Base-by-base conservation (phyloP, 805 yeast genomes). In the Candida boleticola region DNA sequence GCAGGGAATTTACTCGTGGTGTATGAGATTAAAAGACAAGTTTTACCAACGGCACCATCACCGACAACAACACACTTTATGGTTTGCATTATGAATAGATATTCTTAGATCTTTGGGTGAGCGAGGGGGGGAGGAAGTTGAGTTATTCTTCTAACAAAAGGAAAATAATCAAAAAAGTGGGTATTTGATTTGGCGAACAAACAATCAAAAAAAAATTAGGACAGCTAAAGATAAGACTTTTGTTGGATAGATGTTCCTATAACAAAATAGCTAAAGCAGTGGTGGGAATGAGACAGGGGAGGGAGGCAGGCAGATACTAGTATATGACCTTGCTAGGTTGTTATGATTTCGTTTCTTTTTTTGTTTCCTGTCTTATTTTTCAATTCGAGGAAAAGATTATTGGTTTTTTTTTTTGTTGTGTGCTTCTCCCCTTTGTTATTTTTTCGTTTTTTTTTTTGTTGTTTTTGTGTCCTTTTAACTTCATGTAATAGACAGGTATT, bases 31-130 rank as follows among this genome's bases (percentile, higher is more conserved):
- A 93, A 77, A 49, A 93, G 80, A 72, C 98, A 92, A 16, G 98
- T 92, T 46, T 89, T 92, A 56, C 99, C 99, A 50, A 93, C 98
- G 54, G 98, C 98, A 87, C 99, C 99, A 71, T 93, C 99, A 52
- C 99, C 99, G 43, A 93, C 98, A 51, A 92, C 97, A 52, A 93
- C 98, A 77, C 98, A 93, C 71, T 92, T 92, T 65, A 86, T 76
- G 45, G 83, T 74, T 60, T 74, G 78, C 80, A 76, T 76, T 35
- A 17, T 41, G 17, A 25, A 32, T n/a, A n/a, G n/a, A n/a, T n/a
- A n/a, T 45, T 27, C 22, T 29, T 29, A 11, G 27, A 11, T 7
- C 27, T 25, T 25, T 25, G 7, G 10, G 11, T 11, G 27, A 25
- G 7, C 11, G 11, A 7, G 27, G 11, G 27, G 27, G 11, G 11